Conservation (phyloP, 2,329 filamentous ascomycete genomes). For the Fusarium heterosporum region DNA sequence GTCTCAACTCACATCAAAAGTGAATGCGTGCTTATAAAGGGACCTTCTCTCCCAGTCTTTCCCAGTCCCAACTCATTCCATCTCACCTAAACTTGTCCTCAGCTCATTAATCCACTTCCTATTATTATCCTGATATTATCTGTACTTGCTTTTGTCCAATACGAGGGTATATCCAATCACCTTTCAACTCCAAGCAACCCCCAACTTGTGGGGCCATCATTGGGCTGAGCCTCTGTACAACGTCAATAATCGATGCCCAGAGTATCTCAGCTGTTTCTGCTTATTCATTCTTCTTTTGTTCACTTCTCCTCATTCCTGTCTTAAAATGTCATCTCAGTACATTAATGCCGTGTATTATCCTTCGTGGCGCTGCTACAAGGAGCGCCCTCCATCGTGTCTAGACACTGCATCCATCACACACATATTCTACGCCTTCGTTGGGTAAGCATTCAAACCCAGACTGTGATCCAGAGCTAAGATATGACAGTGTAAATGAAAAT, state of each 20-base stretch:
- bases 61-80: background rate
- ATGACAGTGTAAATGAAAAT: conserved; percentile 50
- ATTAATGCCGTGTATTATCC: conserved; percentile 69
- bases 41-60: background rate
- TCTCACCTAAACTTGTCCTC: background rate
- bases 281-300: background rate
- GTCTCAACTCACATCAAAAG: background rate
- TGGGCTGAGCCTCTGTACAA: conserved; percentile 18
- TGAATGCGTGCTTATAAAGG: background rate
- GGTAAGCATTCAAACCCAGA: conserved; percentile 43
- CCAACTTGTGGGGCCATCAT: background rate
- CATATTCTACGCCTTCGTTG: conserved; percentile 74
- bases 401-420: conserved; percentile 69
- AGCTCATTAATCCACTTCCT: background rate
- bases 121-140: background rate
- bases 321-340: conserved; percentile 34
- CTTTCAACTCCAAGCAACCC: background rate
- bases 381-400: conserved; percentile 69
- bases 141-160: background rate
- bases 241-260: conserved; percentile 20
- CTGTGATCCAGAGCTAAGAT: conserved; percentile 16
- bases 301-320: background rate
- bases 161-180: background rate
- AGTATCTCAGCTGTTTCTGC: background rate
- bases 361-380: conserved; percentile 72